Evolutionary conservation across 1,284 basidiomycete species (phyloP), one percentile per base, ranked within the genome.

Genomic region (Apiotrichum gracile): DNA sequence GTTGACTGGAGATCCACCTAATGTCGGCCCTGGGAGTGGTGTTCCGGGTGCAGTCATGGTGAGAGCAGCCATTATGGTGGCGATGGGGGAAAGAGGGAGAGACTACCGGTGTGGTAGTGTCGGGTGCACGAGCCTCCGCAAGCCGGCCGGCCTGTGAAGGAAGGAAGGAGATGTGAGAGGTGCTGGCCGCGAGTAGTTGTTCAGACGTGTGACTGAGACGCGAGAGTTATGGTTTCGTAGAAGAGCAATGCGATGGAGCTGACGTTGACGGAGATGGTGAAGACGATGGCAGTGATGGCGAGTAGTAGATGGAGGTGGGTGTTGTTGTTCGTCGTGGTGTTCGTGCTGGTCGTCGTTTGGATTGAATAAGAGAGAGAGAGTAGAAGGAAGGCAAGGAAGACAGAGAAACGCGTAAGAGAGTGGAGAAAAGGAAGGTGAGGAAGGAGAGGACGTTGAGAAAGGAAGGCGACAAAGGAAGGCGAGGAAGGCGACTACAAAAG

Each of bases 1-100:
- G 24, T 9, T 25, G 16, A 51, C 31, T 2, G 50, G 35, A 6
- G 33, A 33, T 2, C 21, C 14, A 19, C 35, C 46, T 22, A 39
- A 47, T 39, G 46, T 6, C n/a, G 37, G 27, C 6, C 19, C 26
- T 14, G 47, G 37, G n/a, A 41, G 13, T 2, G 51, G 48, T 22
- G 55, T 43, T 19, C 51, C 51, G 8, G 55, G 55, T 26, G 57
- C 45, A 4, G 53, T 25, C 57, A 58, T 58, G 16, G 57, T 58
- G 42, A 58, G 49, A 9, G 57, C 45, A 5, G 57, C 53, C 57
- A 58, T 58, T 27, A 37, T 26, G 22, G 21, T 4, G 41, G 29
- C 5, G 29, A 13, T 14, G 26, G 25, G 13, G n/a, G 25, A n/a
- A 24, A 3, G 33, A 14, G 46, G 25, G 24, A 25, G 31, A 19